phyloP scores from a whole-genome alignment of 2,329 filamentous ascomycete genomes.

The Claviceps lovelessii region DNA sequence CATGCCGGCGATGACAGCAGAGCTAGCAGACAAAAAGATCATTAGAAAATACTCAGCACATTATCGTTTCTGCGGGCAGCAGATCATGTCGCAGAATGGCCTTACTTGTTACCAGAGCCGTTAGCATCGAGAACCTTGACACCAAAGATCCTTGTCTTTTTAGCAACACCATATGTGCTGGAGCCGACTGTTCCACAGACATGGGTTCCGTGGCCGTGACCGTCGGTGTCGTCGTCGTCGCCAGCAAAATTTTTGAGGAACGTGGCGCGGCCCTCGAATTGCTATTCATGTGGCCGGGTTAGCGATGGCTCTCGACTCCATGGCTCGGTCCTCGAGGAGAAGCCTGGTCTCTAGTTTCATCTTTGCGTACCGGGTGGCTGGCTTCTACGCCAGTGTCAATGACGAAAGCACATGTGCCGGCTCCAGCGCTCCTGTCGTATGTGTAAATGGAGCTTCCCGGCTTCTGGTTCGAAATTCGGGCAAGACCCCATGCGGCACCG shows the following conservation, averaged over 20 bases:
- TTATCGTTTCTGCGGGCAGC: not conserved
- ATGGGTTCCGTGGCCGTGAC: constrained; percentile 34
- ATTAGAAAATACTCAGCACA: not conserved
- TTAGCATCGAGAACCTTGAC: constrained; percentile 30
- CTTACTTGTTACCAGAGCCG: constrained; percentile 24
- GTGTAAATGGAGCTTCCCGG: constrained; percentile 17
- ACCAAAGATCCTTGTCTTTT: constrained; percentile 27
- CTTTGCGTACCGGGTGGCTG: constrained; percentile 19
- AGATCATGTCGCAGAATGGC: constrained; percentile 2
- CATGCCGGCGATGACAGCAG: constrained; percentile 29
- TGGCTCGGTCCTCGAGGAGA: not conserved
- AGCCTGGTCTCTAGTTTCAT: not conserved
- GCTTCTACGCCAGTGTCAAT: constrained; percentile 29
- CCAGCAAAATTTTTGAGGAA: constrained; percentile 23
- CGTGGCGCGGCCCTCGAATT: constrained; percentile 29
- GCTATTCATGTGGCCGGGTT: constrained; percentile 4
- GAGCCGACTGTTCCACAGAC: constrained; percentile 31
- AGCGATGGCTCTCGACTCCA: not conserved
- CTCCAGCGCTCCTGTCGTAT: constrained; percentile 24
- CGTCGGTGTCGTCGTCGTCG: constrained; percentile 22
- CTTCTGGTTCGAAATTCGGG: constrained; percentile 21
- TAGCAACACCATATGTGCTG: constrained; percentile 30
- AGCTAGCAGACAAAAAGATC: constrained; percentile 10
- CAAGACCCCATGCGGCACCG: constrained; percentile 26
- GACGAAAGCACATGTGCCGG: constrained; percentile 28